phyloP scores from a whole-genome alignment of 768 basidiomycete genomes.

The Trametes sanguinea region DNA sequence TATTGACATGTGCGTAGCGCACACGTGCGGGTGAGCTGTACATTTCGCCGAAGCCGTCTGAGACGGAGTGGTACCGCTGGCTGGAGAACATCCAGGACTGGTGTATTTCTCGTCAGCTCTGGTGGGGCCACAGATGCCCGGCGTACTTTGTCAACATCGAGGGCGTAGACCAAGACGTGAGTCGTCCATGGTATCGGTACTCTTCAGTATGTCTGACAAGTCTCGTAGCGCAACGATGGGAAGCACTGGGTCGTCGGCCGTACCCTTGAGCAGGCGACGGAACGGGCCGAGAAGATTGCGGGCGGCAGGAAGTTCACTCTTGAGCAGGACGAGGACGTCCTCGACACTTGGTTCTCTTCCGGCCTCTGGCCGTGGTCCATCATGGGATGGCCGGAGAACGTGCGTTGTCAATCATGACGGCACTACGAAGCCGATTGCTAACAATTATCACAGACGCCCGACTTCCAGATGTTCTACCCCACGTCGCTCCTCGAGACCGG shows the following conservation, averaged over 20 bases:
- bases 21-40: conserved; percentile 84
- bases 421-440: neutral
- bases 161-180: conserved; percentile 67
- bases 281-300: conserved; percentile 71
- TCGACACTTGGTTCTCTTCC: conserved; percentile 99
- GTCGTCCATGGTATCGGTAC: conserved; percentile 24
- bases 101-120: conserved; percentile 98
- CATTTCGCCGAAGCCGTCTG: conserved; percentile 83
- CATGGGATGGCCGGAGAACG: conserved; percentile 96
- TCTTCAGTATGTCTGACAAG: neutral
- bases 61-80: conserved; percentile 96
- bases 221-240: conserved; percentile 60
- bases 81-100: conserved; percentile 94
- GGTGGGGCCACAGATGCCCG: conserved; percentile 98
- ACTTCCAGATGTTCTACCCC: conserved; percentile 84
- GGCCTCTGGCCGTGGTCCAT: conserved; percentile 98
- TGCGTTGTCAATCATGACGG: conserved; percentile 30
- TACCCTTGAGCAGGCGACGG: conserved; percentile 71
- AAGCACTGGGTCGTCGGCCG: conserved; percentile 93
- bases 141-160: conserved; percentile 91
- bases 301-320: conserved; percentile 66
- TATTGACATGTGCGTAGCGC: conserved; percentile 50
- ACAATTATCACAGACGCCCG: conserved; percentile 56
- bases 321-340: conserved; percentile 93
- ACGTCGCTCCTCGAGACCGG: conserved; percentile 92